These are phyloP conservation scores for Linderniella brevidens DNA, from an alignment of 257 asterid species.

Conservation along the genomic window DNA sequence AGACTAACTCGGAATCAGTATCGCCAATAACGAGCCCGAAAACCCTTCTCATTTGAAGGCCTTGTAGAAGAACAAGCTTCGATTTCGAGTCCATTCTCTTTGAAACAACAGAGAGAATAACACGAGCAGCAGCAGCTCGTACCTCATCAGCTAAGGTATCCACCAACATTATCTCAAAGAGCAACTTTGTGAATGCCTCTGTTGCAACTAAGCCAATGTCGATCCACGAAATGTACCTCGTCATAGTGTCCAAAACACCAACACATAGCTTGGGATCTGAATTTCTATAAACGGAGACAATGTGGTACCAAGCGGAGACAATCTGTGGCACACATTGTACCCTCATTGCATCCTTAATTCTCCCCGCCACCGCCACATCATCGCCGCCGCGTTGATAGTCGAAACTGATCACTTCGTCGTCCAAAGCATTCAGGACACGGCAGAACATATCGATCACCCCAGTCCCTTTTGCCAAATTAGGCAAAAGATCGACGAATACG, in stretches of 20 bases:
- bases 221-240: constrained; percentile 82
- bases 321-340: constrained; percentile 74
- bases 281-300: constrained; percentile 45
- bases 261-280: constrained; percentile 56
- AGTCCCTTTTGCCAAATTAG: constrained; percentile 54
- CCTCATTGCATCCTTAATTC: constrained; percentile 89
- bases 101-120: constrained; percentile 57
- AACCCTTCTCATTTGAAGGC: constrained; percentile 61
- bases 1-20: constrained; percentile 40
- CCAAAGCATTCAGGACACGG: constrained; percentile 63
- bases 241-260: constrained; percentile 52
- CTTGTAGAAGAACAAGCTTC: constrained; percentile 58
- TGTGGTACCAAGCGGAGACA: constrained; percentile 66
- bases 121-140: constrained; percentile 65
- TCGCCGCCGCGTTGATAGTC: constrained; percentile 45
- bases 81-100: constrained; percentile 78
- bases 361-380: constrained; percentile 43
- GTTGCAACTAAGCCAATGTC: constrained; percentile 79
- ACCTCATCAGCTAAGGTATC: constrained; percentile 50
- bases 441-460: constrained; percentile 84
- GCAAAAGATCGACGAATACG: constrained; percentile 63
- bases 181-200: constrained; percentile 45
- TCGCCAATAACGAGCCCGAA: constrained; percentile 56
- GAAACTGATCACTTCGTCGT: constrained; percentile 82
- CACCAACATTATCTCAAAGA: constrained; percentile 61